Evolutionary conservation across 352 stramenopile genomes (phyloP).

Genomic region (Pythium pyrilobum): DNA sequence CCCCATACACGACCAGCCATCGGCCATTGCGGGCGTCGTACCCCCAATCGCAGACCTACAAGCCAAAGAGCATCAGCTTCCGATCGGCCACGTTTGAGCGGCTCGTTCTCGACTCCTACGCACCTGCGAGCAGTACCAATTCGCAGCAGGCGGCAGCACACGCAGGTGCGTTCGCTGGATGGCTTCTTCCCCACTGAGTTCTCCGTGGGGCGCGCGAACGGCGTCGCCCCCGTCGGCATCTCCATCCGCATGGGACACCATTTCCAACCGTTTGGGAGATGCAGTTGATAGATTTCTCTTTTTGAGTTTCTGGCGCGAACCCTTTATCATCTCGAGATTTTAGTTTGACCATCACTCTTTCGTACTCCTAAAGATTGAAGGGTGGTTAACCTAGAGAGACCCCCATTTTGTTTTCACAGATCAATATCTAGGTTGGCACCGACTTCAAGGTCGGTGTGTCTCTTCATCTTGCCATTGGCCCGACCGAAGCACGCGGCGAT

Average conservation of each 20-base stretch:
- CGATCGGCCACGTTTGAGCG: neutral
- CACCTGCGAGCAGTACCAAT: conserved; percentile 81
- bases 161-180: conserved; percentile 14
- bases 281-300: neutral
- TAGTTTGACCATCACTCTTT: neutral
- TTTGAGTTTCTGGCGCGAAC: neutral
- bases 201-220: neutral
- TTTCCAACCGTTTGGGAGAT: neutral
- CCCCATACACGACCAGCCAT: conserved; percentile 48
- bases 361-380: neutral
- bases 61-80: neutral
- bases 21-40: conserved; percentile 24
- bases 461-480: conserved; percentile 1
- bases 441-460: conserved; percentile 3
- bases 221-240: neutral
- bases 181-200: neutral
- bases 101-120: neutral
- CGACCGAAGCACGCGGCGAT: conserved; percentile 25
- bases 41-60: conserved; percentile 64
- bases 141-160: conserved; percentile 54
- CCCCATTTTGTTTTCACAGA: conserved; percentile 6
- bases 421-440: neutral
- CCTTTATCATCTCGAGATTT: neutral
- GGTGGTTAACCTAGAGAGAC: conserved; percentile 5
- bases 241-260: neutral